These are phyloP conservation scores for Pezicula neosporulosa DNA, from an alignment of 2,329 filamentous ascomycete genomes.

Conservation along the genomic window DNA sequence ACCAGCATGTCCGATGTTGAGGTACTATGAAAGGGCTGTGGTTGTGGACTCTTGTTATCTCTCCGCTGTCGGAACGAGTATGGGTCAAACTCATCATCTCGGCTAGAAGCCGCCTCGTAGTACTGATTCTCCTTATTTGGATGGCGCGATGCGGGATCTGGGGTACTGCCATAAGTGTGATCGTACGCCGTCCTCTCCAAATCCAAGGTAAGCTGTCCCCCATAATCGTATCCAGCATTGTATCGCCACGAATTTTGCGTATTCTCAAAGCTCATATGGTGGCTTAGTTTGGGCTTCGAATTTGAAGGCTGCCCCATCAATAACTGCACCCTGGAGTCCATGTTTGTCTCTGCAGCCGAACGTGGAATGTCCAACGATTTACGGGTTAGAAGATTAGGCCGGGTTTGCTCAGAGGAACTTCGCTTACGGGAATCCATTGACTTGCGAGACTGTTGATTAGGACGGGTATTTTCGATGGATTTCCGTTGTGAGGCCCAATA, in stretches of 20 bases:
- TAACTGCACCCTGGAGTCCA: not conserved
- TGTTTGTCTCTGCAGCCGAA: not conserved
- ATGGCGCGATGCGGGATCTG: not conserved
- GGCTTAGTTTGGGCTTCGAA: not conserved
- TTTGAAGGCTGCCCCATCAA: too few relatives aligned
- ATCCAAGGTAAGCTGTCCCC: slow-evolving; percentile 1
- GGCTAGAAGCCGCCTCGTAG: slow-evolving; percentile 4
- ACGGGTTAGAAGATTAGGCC: not conserved
- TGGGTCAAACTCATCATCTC: slow-evolving; percentile 1
- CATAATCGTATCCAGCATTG: slow-evolving; percentile 7
- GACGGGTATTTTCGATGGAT: slow-evolving; percentile 7
- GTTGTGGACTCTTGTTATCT: not conserved
- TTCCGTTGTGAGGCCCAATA: slow-evolving; percentile 11
- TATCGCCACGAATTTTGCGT: not conserved
- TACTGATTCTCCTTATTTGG: slow-evolving; percentile 12
- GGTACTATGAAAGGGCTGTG: slow-evolving; percentile 3
- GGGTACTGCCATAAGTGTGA: slow-evolving; percentile 17
- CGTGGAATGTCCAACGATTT: not conserved
- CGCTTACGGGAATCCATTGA: slow-evolving; percentile 7
- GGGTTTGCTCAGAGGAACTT: not conserved
- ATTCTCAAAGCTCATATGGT: slow-evolving; percentile 1
- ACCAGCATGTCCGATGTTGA: slow-evolving; percentile 20
- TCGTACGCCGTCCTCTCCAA: slow-evolving; percentile 11
- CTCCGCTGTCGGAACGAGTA: not conserved
- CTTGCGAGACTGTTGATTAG: slow-evolving; percentile 3